Evolutionary conservation across 1,284 basidiomycete species (phyloP).

Genomic region (Entoloma clypeatum): DNA sequence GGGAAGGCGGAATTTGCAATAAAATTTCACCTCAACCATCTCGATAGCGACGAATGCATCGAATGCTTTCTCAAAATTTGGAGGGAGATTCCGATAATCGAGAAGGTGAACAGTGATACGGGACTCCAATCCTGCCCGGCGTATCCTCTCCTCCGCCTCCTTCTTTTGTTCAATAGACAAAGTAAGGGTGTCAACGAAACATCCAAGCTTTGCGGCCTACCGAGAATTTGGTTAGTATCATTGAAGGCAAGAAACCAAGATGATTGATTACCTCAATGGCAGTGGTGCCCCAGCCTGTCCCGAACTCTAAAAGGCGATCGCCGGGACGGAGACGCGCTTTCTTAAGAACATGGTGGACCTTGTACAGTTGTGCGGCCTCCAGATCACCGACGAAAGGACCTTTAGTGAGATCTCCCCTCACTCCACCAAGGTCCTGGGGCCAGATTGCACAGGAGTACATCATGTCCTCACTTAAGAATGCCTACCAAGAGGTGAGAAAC

Average conservation of each 20-base stretch:
- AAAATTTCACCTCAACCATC: slow-evolving; percentile 58
- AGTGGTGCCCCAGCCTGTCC: slow-evolving; percentile 72
- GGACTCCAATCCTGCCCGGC: slow-evolving; percentile 48
- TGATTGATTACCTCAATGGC: slow-evolving; percentile 58
- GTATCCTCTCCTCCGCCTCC: slow-evolving; percentile 63
- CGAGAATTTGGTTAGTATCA: slow-evolving; percentile 10
- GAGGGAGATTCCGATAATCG: slow-evolving; percentile 65
- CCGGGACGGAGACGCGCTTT: slow-evolving; percentile 58
- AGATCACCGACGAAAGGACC: slow-evolving; percentile 47
- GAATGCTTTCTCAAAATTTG: slow-evolving; percentile 54
- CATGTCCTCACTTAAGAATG: slow-evolving; percentile 59
- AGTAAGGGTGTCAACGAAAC: slow-evolving; percentile 71
- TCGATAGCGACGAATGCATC: slow-evolving; percentile 72
- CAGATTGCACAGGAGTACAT: slow-evolving; percentile 72
- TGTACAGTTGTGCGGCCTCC: slow-evolving; percentile 63
- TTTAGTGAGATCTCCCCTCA: slow-evolving; percentile 40
- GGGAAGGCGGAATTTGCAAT: neutral
- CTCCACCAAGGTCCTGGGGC: slow-evolving; percentile 49
- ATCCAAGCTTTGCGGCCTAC: slow-evolving; percentile 52
- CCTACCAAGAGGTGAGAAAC: slow-evolving; percentile 38
- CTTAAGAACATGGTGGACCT: slow-evolving; percentile 58
- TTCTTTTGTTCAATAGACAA: slow-evolving; percentile 67
- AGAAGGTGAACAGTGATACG: slow-evolving; percentile 65
- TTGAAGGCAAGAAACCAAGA: slow-evolving; percentile 18
- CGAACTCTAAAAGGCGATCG: slow-evolving; percentile 69